phyloP scores from a whole-genome alignment of 495 filamentous ascomycete genomes.

The Chaetomidium leptoderma region DNA sequence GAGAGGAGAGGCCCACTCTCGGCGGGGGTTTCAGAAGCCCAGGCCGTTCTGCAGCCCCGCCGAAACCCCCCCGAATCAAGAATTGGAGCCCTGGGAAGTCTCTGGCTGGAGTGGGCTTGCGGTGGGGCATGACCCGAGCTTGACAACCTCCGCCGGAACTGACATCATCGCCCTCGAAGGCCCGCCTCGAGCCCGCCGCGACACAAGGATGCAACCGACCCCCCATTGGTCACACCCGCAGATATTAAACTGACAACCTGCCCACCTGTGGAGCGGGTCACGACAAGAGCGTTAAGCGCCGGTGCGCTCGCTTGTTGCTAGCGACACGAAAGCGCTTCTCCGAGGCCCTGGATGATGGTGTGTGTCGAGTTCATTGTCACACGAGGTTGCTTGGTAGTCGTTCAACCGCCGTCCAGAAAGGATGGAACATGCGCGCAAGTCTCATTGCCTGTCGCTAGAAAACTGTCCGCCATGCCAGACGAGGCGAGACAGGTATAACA shows the following conservation, averaged over 20 bases:
- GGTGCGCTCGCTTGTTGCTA: background rate
- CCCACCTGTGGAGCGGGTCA: background rate
- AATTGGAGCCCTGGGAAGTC: background rate
- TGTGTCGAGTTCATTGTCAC: too few relatives aligned
- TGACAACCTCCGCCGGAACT: background rate
- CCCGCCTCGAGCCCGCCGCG: too few relatives aligned
- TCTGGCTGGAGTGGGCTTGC: too few relatives aligned
- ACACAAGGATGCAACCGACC: background rate
- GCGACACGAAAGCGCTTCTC: background rate
- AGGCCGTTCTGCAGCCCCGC: background rate
- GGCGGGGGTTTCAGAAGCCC: background rate
- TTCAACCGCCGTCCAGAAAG: background rate
- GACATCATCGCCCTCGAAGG: too few relatives aligned
- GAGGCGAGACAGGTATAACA: background rate
- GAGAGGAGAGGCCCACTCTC: too few relatives aligned
- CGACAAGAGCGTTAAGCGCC: conserved; percentile 4
- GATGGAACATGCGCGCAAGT: background rate
- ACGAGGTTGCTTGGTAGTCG: background rate
- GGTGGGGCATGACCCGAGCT: too few relatives aligned
- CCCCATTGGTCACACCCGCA: background rate
- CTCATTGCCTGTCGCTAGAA: background rate
- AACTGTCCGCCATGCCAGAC: background rate
- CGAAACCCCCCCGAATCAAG: background rate
- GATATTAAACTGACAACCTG: background rate
- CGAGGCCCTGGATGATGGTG: too few relatives aligned